phyloP scores from a whole-genome alignment of 352 stramenopile species.

The Phytopythium ostracodes region DNA sequence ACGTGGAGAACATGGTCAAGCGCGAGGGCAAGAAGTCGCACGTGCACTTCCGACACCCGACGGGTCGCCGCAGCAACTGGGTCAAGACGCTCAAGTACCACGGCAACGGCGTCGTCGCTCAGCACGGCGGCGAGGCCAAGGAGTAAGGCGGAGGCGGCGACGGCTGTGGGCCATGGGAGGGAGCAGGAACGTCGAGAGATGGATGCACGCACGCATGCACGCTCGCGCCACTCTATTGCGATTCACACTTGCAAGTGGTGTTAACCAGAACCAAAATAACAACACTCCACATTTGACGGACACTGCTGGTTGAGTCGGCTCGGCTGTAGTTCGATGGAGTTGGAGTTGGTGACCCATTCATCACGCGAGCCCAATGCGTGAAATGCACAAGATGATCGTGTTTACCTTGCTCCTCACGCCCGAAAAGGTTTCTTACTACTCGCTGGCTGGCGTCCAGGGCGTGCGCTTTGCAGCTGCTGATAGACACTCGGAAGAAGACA shows the following conservation, averaged over 20 bases:
- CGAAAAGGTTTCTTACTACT: background rate
- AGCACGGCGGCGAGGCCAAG: constrained; percentile 79
- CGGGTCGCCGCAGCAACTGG: constrained; percentile 78
- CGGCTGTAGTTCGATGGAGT: no score
- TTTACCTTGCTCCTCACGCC: background rate
- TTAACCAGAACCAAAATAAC: no score
- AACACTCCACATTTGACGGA: no score
- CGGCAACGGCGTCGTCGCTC: constrained; percentile 67
- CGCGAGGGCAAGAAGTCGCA: constrained; percentile 73
- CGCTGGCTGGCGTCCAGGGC: background rate
- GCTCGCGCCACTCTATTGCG: no score
- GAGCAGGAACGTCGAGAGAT: background rate
- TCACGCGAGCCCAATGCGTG: background rate
- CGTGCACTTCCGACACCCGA: constrained; percentile 74
- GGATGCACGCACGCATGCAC: constrained; percentile 6
- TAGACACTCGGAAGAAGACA: background rate
- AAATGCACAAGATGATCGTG: constrained; percentile 4
- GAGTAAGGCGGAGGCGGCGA: constrained; percentile 40
- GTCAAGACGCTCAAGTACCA: constrained; percentile 89
- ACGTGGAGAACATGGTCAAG: constrained; percentile 77
- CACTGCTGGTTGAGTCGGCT: no score
- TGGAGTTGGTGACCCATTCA: background rate
- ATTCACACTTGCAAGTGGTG: no score
- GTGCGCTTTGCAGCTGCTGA: background rate
- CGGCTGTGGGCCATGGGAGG: no score